Evolutionary conservation across 225 moss, liverwort and hornwort species (phyloP).

Genomic region (Polytrichum commune): DNA sequence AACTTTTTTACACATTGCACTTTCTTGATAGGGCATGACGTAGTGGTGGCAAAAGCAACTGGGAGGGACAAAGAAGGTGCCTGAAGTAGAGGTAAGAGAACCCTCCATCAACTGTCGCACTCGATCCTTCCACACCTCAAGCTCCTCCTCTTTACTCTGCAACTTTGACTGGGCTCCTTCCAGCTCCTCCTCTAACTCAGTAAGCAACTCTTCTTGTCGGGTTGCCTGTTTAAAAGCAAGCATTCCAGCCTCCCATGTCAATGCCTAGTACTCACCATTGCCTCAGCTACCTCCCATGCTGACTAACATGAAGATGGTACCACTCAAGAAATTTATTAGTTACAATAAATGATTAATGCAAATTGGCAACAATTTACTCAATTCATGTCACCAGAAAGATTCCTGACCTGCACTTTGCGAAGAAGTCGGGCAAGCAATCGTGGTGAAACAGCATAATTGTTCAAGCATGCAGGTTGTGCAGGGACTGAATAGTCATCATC

Average conservation of each 20-base stretch:
- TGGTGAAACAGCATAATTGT: conserved; percentile 60
- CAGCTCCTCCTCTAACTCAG: conserved; percentile 55
- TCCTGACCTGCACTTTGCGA: conserved; percentile 47
- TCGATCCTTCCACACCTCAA: conserved; percentile 37
- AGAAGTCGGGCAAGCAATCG: conserved; percentile 48
- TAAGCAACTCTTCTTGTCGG: conserved; percentile 46
- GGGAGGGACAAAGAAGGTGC: conserved; percentile 4
- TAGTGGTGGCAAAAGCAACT: background rate
- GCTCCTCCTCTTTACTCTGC: conserved; percentile 45
- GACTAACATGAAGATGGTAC: background rate
- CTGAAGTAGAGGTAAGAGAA: conserved; percentile 13
- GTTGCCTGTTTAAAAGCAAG: conserved; percentile 13
- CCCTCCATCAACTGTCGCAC: conserved; percentile 14
- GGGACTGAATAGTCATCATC: conserved; percentile 32
- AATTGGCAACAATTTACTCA: too few relatives aligned
- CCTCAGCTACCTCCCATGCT: background rate
- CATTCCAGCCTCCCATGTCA: background rate
- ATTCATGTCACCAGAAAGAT: background rate
- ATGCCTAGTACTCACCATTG: background rate
- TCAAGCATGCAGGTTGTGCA: conserved; percentile 33
- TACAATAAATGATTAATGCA: too few relatives aligned
- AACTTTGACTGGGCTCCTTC: conserved; percentile 42
- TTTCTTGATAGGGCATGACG: too few relatives aligned
- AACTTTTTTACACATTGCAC: too few relatives aligned
- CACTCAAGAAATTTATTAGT: background rate